Conservation (phyloP, 2,329 filamentous ascomycete genomes). For the Ceratocystis diversiconidia region DNA sequence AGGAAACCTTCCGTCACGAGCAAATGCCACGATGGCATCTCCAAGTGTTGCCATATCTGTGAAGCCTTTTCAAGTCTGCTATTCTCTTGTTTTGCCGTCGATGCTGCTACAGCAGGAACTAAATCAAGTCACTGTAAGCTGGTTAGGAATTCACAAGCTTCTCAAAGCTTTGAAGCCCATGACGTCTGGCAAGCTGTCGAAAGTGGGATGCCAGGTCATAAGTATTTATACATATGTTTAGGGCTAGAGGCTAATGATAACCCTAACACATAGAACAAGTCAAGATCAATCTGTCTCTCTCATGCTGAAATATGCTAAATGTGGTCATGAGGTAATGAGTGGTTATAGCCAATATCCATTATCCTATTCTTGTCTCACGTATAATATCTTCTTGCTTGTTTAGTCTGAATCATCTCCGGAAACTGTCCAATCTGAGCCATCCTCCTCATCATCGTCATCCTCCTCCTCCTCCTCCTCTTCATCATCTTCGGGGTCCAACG, state of each 20-base stretch:
- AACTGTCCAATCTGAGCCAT: constrained; percentile 19
- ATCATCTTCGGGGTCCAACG: constrained; percentile 44
- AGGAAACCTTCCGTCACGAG: constrained; percentile 30
- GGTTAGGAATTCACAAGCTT: background rate
- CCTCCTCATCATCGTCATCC: constrained; percentile 35
- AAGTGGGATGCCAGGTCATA: constrained; percentile 12
- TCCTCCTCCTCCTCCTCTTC: constrained; percentile 44
- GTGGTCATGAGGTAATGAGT: constrained; percentile 6
- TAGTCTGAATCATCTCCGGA: constrained; percentile 14
- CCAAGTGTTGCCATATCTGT: constrained; percentile 22
- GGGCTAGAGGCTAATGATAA: background rate
- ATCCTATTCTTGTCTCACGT: background rate
- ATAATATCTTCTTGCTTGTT: background rate
- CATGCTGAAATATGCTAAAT: too few relatives aligned
- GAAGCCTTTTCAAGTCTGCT: background rate
- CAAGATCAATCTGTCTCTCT: too few relatives aligned
- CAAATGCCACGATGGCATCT: constrained; percentile 30
- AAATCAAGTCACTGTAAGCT: background rate
- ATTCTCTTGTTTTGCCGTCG: background rate
- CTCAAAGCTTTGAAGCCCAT: constrained; percentile 2
- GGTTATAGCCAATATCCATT: background rate
- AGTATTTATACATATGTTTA: background rate
- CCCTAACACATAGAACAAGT: too few relatives aligned
- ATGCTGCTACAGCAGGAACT: background rate
- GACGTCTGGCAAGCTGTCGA: constrained; percentile 11